Evolutionary conservation across 106 monocot genomes (phyloP), one percentile per base, ranked within the genome.

Genomic region (Dendrobium officinale): DNA sequence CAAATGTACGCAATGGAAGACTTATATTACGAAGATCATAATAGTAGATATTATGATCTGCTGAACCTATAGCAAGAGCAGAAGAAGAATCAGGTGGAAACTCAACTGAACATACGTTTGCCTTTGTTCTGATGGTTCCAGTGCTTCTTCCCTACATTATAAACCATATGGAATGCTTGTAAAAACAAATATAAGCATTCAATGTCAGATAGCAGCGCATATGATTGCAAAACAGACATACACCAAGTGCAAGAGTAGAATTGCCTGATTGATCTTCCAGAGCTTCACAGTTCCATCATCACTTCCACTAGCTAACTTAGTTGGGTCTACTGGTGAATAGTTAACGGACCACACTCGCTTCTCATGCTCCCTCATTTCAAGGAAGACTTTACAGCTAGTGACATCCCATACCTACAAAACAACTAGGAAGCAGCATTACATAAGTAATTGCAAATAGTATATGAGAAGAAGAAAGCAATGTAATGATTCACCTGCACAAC

Each of bases 181-280:
- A 77, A 22, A 51, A 48, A 72, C 33, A 67, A 77, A 44, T 31
- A 6, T 31, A 19, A 72, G 31, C 5, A 4, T 33, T 11, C 4
- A 37, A 33, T 72, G 15, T 33, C 7, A 67, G 59, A 77, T 55
- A 47, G 70, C 75, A 77, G 70, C 72, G 66, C 56, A 83, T 81
- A 82, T 88, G 88, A 84, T 85, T 88, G 73, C 79, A 88, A 90
- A 83, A 86, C 82, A 78, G 86, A 89, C 92, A 92, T 95, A 95
- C 93, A 92, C 78, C 79, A 93, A 88, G 88, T 93, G 84, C 80
- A 92, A 89, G 81, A 93, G 79, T 89, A 94, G 82, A 88, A 91
- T 90, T 94, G 92, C 98, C 95, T 99, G 88, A 91, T 99, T 99
- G 81, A 99, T 99, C 84, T 90, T 92, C 98, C 98, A 99, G 56